Evolutionary conservation across 1,284 basidiomycete genomes (phyloP).

Genomic region (Taiwanofungus camphoratus): DNA sequence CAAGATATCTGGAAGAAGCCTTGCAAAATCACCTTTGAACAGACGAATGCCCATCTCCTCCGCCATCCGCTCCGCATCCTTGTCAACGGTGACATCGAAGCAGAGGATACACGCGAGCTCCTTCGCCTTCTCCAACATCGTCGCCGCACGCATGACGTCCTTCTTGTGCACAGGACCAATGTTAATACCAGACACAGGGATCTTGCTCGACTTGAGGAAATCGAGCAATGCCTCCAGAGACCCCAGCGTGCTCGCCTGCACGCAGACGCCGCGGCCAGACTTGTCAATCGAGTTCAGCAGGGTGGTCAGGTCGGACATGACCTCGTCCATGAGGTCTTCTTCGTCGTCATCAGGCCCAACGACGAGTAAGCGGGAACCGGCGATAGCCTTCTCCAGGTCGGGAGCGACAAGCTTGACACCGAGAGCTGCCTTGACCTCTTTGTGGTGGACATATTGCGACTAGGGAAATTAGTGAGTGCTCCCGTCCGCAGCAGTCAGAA

Average conservation of each 20-base stretch:
- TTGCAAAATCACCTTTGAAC: conserved; percentile 69
- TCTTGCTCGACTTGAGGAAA: conserved; percentile 94
- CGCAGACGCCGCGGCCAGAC: conserved; percentile 92
- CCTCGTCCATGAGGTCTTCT: conserved; percentile 90
- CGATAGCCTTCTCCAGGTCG: conserved; percentile 98
- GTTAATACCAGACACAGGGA: conserved; percentile 96
- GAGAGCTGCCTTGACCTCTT: conserved; percentile 95
- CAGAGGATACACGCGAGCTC: conserved; percentile 95
- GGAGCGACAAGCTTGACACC: conserved; percentile 97
- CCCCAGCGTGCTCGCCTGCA: conserved; percentile 96
- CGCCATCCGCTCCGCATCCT: conserved; percentile 86
- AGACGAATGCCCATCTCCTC: conserved; percentile 92
- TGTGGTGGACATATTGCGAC: conserved; percentile 97
- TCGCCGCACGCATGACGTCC: conserved; percentile 89
- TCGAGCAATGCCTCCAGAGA: conserved; percentile 96
- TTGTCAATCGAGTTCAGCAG: conserved; percentile 92
- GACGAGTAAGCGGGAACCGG: conserved; percentile 91
- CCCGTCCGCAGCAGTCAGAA: neutral
- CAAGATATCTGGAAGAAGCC: neutral
- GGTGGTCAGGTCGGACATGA: conserved; percentile 94
- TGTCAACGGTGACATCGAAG: conserved; percentile 95
- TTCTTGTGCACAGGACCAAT: conserved; percentile 98
- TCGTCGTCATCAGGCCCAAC: conserved; percentile 94
- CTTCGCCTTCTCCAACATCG: conserved; percentile 95
- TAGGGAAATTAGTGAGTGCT: conserved; percentile 26